Evolutionary conservation across 257 asterid genomes (phyloP).

Genomic region (Ajuga chamaepitys): DNA sequence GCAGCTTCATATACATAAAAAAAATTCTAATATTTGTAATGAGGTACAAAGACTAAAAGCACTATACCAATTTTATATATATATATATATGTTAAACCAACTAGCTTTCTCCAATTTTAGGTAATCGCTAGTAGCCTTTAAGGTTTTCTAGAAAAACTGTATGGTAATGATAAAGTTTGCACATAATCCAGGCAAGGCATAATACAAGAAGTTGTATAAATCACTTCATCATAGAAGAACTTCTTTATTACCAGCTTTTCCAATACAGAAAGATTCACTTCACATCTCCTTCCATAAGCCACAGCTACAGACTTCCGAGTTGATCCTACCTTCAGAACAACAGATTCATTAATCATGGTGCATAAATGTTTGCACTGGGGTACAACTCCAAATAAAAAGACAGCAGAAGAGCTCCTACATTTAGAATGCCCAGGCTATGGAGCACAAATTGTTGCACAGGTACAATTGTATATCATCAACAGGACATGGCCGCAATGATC

Average conservation of each 20-base stretch:
- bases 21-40: not conserved
- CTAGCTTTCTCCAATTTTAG: not conserved
- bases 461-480: not conserved
- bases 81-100: not conserved
- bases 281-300: slow-evolving; percentile 83
- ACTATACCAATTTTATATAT: too few species aligned
- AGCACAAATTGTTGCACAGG: slow-evolving; percentile 5
- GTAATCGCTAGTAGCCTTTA: not conserved
- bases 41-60: not conserved
- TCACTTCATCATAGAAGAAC: not conserved
- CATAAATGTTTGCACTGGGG: slow-evolving; percentile 13
- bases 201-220: not conserved
- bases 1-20: not conserved
- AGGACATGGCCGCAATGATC: not conserved
- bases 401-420: slow-evolving; percentile 36
- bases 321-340: slow-evolving; percentile 63
- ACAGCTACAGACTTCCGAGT: slow-evolving; percentile 82
- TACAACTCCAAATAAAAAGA: not conserved
- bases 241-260: slow-evolving; percentile 63
- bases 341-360: slow-evolving; percentile 14
- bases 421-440: not conserved
- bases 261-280: slow-evolving; percentile 57
- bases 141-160: not conserved
- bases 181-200: not conserved
- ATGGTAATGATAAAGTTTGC: not conserved